A percentile compares a stretch with the other conserved stretches of the same genome.
These are phyloP conservation scores for Mucor mucedo DNA, from an alignment of 371 early-diverging fungal species.

Conservation along the genomic window DNA sequence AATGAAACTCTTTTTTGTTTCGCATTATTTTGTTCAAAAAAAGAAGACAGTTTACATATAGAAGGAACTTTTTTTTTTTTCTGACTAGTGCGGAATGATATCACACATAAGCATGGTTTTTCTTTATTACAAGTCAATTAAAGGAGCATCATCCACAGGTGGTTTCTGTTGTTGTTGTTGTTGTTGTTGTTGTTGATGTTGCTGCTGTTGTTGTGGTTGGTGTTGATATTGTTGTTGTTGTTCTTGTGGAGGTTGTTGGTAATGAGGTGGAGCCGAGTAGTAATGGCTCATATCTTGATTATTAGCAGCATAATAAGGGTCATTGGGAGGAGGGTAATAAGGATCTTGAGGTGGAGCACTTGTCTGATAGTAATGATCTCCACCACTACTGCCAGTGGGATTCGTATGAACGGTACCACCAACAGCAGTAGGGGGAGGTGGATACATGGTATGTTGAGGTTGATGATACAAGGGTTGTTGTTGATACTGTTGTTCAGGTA, in stretches of 20 bases:
- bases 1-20: too few relatives aligned
- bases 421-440: not conserved
- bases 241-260: slow-evolving; percentile 5
- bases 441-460: slow-evolving; percentile 5
- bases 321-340: not conserved
- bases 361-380: slow-evolving; percentile 8
- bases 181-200: slow-evolving; percentile 5
- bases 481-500: slow-evolving; percentile 25
- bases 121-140: slow-evolving; percentile 25
- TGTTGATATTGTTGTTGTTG: slow-evolving; percentile 5
- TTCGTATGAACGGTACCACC: too few relatives aligned
- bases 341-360: slow-evolving; percentile 15
- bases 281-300: slow-evolving; percentile 16
- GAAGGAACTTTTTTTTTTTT: too few relatives aligned
- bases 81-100: too few relatives aligned
- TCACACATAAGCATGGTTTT: too few relatives aligned
- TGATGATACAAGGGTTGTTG: slow-evolving; percentile 18
- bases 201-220: slow-evolving; percentile 4
- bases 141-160: slow-evolving; percentile 28
- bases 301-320: not conserved
- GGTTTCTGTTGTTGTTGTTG: slow-evolving; percentile 15
- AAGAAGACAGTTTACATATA: too few relatives aligned
- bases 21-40: too few relatives aligned
- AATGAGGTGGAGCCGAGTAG: slow-evolving; percentile 21
- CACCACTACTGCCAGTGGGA: not conserved